Percentiles rank a stretch among this genome's conserved stretches.
phyloP scores from a whole-genome alignment of 257 asterid genomes.

The Cordia subcordata region DNA sequence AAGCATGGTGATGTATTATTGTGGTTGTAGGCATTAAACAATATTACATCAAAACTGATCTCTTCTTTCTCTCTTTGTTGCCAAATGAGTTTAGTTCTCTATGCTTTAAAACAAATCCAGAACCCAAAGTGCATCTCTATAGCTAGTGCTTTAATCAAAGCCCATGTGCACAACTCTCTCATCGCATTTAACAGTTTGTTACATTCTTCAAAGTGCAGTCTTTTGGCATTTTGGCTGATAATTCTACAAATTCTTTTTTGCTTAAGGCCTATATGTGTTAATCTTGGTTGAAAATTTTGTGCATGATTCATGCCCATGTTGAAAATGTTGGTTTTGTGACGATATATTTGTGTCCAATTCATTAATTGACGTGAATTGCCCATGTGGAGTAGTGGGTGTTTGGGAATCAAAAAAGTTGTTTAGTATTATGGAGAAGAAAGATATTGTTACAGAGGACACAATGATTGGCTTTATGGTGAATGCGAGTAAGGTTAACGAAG shows the following conservation, averaged over 20 bases:
- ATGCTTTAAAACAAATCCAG: slow-evolving; percentile 46
- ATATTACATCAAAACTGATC: slow-evolving; percentile 60
- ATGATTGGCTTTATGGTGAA: slow-evolving; percentile 43
- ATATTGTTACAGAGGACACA: slow-evolving; percentile 58
- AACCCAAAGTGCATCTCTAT: slow-evolving; percentile 38
- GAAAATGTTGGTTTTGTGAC: slow-evolving; percentile 46
- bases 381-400: slow-evolving; percentile 48
- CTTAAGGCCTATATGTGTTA: slow-evolving; percentile 48
- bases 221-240: slow-evolving; percentile 53
- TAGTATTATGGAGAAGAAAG: slow-evolving; percentile 42
- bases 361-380: slow-evolving; percentile 59
- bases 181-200: slow-evolving; percentile 40
- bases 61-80: slow-evolving; percentile 59
- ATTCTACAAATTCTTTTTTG: slow-evolving; percentile 52
- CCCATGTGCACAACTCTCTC: slow-evolving; percentile 38
- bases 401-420: slow-evolving; percentile 40
- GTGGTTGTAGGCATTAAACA: too few species aligned
- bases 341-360: slow-evolving; percentile 60
- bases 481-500: slow-evolving; percentile 23
- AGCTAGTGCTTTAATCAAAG: slow-evolving; percentile 55
- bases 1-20: too few species aligned
- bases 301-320: slow-evolving; percentile 53
- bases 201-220: slow-evolving; percentile 48
- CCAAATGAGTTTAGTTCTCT: slow-evolving; percentile 39
- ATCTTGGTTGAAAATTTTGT: slow-evolving; percentile 32